Conservation (phyloP, 495 filamentous ascomycete species). For the Penicillium antarcticum region DNA sequence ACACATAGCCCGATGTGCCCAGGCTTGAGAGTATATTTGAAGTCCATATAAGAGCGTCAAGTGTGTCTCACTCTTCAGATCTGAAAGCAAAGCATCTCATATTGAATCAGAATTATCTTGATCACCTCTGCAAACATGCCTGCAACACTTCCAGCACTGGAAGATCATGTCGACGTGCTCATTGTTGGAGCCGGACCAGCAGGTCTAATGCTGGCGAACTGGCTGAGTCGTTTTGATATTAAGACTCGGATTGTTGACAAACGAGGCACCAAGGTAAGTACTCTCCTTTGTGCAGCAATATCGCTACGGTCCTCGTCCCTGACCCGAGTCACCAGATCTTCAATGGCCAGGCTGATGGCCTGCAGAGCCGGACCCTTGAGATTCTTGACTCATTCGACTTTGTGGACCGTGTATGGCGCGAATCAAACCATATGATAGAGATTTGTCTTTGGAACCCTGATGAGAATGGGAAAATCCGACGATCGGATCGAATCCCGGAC, state of each 20-base stretch:
- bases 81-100: too few relatives aligned
- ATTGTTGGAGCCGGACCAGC: conserved; percentile 65
- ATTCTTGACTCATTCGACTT: conserved; percentile 65
- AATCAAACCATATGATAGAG: conserved; percentile 55
- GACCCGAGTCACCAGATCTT: conserved; percentile 29
- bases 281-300: conserved; percentile 21
- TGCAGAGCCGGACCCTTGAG: conserved; percentile 56
- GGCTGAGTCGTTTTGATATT: conserved; percentile 56
- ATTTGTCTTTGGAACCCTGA: conserved; percentile 41
- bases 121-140: too few relatives aligned
- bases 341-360: conserved; percentile 59
- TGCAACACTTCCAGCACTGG: too few relatives aligned
- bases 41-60: too few relatives aligned
- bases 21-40: too few relatives aligned
- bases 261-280: conserved; percentile 42
- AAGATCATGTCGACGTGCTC: conserved; percentile 31
- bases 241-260: conserved; percentile 59
- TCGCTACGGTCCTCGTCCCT: background rate
- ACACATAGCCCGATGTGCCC: too few relatives aligned
- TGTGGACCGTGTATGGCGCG: conserved; percentile 55
- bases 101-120: too few relatives aligned
- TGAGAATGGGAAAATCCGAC: conserved; percentile 44
- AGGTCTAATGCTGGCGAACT: conserved; percentile 58
- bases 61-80: too few relatives aligned
- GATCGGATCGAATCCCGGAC: conserved; percentile 53